Evolutionary conservation across 2,329 filamentous ascomycete species (phyloP).

Genomic region (Ceratocystis lukuohia): DNA sequence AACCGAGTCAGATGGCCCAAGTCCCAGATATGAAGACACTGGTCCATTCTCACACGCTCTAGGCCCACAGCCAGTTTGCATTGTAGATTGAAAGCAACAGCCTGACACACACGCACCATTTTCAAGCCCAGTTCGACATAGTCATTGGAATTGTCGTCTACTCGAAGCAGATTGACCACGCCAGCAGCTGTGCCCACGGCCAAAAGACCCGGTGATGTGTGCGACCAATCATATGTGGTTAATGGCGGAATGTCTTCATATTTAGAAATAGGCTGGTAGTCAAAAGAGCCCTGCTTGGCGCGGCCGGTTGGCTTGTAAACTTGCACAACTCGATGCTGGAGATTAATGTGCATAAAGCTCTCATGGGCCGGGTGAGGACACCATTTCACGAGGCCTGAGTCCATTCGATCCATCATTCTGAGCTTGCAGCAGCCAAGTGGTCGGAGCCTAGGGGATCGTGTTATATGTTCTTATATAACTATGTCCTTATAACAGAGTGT

Average conservation of each 20-base stretch:
- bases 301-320: constrained; percentile 49
- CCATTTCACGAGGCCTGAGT: constrained; percentile 53
- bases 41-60: constrained; percentile 68
- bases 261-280: constrained; percentile 42
- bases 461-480: neutral
- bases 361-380: constrained; percentile 45
- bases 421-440: constrained; percentile 5
- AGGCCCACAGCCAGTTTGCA: constrained; percentile 65
- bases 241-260: constrained; percentile 51
- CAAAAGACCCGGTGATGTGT: constrained; percentile 49
- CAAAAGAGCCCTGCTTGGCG: constrained; percentile 42
- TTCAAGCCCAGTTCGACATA: constrained; percentile 56
- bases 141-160: constrained; percentile 56
- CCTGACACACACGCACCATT: constrained; percentile 64
- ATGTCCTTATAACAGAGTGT: neutral
- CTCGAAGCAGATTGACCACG: constrained; percentile 58
- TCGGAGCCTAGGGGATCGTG: neutral
- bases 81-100: constrained; percentile 62
- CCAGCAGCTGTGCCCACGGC: constrained; percentile 64
- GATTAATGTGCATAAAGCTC: constrained; percentile 51
- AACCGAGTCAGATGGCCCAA: constrained; percentile 46
- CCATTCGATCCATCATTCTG: constrained; percentile 42
- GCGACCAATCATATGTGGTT: constrained; percentile 55
- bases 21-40: constrained; percentile 74
- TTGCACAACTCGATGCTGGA: constrained; percentile 49